Base-by-base conservation (phyloP, 2,329 filamentous ascomycete species). In the Intubia oerlemansii region DNA sequence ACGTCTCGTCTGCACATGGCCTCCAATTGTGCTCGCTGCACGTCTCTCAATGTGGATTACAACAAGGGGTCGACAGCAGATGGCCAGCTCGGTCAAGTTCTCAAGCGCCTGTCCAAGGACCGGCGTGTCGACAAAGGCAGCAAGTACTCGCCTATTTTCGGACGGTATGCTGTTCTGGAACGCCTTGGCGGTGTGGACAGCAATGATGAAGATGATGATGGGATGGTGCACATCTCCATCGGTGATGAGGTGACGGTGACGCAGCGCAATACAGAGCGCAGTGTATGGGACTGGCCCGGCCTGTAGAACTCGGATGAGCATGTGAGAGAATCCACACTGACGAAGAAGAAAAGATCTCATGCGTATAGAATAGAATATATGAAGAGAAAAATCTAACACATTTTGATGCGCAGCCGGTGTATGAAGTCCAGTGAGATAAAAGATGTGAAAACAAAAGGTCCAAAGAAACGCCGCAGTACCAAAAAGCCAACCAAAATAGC, bases 21-120 rank as follows among this genome's bases (percentile, higher is more conserved):
- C 19, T 66, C 65, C 29, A 77, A 81, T 45, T 82, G 75, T 43
- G 60, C 56, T 19, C 56, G 76, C 22, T 84, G 76, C 46, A 50
- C 55, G 17, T 76, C 69, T 34, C 51, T 81, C 35, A 80, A 79
- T 46, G 63, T 82, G 33, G 70, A 81, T 49, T 78, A 76, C 43
- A 43, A 50, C 14, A 77, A 67, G 0, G 76, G 76, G 6, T 59
- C 57, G 28, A 50, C 54, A 24, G 66, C 61, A 0, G 49, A 51
- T 2, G 66, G 65, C 3, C 63, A 68, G 40, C 46, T 52, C 20
- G 71, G 67, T n/a, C 53, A 50, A 22, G 58, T 77, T 11, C 51
- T 80, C 36, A 80, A 79, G 53, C 67, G 69, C 41, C 49, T 84
- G 40, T 69, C 70, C 59, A 61, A 56, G 29, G 71, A 81, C 46